phyloP scores from a whole-genome alignment of 306 rosid species.

The Lathyrus sativus region DNA sequence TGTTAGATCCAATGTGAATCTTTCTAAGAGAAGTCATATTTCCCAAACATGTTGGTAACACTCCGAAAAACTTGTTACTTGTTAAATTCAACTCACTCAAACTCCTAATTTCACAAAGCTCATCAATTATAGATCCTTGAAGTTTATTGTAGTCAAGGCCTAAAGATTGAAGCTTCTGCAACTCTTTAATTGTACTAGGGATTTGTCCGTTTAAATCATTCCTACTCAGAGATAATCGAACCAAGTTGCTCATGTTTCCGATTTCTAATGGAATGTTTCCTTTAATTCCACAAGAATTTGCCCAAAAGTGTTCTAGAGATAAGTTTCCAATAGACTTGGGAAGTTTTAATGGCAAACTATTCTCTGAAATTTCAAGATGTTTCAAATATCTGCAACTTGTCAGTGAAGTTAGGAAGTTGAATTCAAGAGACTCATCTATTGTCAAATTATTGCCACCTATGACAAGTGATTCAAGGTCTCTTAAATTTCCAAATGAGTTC shows the following conservation, averaged over 20 bases:
- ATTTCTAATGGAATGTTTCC: conserved; percentile 38
- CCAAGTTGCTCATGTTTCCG: conserved; percentile 40
- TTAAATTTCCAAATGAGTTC: conserved; percentile 18
- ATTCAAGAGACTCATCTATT: conserved; percentile 16
- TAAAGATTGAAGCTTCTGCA: conserved; percentile 36
- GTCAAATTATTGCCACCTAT: conserved; percentile 11
- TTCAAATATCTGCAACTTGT: conserved; percentile 23
- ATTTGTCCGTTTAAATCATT: conserved; percentile 38
- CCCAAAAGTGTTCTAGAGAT: conserved; percentile 10
- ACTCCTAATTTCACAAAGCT: conserved; percentile 38
- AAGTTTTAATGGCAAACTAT: not conserved
- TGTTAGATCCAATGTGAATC: conserved; percentile 33
- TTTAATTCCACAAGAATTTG: conserved; percentile 7
- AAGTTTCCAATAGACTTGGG: conserved; percentile 40
- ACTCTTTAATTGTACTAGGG: conserved; percentile 32
- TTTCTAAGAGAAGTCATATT: conserved; percentile 37
- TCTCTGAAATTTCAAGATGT: not conserved
- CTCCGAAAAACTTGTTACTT: conserved; percentile 36
- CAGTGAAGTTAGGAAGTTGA: conserved; percentile 18
- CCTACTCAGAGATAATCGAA: not conserved
- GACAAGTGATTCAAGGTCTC: not conserved
- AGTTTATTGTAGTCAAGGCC: conserved; percentile 27
- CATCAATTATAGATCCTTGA: conserved; percentile 31
- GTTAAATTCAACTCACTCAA: conserved; percentile 25
- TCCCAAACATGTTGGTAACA: conserved; percentile 46